Conservation (phyloP, 208 protist genomes). For the Trypanosoma grayi region DNA sequence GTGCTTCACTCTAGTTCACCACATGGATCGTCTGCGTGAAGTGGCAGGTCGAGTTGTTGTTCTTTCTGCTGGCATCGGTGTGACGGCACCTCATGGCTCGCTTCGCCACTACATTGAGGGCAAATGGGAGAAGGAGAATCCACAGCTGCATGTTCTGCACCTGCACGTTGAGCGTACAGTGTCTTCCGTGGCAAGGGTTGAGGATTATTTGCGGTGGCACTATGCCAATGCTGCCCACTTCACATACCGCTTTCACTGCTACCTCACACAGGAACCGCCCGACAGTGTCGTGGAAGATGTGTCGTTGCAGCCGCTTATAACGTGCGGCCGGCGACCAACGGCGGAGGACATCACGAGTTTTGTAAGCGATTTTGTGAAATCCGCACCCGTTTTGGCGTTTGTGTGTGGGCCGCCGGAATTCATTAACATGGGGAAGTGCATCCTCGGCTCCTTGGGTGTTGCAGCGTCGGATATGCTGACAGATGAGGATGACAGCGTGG, state of each 20-base stretch:
- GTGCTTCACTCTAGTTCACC: conserved; percentile 63
- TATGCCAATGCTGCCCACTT: conserved; percentile 16
- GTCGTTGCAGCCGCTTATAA: conserved; percentile 16
- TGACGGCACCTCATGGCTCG: conserved; percentile 62
- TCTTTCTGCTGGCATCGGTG: conserved; percentile 77
- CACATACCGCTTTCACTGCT: conserved; percentile 30
- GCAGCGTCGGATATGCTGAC: conserved; percentile 59
- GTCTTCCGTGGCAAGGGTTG: conserved; percentile 47
- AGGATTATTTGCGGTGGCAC: conserved; percentile 46
- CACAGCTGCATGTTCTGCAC: conserved; percentile 58
- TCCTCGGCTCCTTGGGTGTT: conserved; percentile 50
- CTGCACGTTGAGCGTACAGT: conserved; percentile 65
- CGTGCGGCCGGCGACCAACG: conserved; percentile 32
- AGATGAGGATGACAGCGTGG: conserved; percentile 25
- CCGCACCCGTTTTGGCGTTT: conserved; percentile 47
- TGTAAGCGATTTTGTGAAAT: conserved; percentile 35
- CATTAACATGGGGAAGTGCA: conserved; percentile 33
- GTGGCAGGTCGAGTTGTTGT: conserved; percentile 56
- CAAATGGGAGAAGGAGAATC: conserved; percentile 7
- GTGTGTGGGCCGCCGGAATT: conserved; percentile 69
- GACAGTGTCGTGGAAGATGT: not conserved
- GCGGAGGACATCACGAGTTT: conserved; percentile 35
- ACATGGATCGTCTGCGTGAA: conserved; percentile 39
- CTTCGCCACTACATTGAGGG: conserved; percentile 32
- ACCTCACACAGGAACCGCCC: conserved; percentile 23